Evolutionary conservation across 2,329 filamentous ascomycete species (phyloP), one percentile per base, ranked within the genome.

Genomic region (Arthrobotrys sinensis): DNA sequence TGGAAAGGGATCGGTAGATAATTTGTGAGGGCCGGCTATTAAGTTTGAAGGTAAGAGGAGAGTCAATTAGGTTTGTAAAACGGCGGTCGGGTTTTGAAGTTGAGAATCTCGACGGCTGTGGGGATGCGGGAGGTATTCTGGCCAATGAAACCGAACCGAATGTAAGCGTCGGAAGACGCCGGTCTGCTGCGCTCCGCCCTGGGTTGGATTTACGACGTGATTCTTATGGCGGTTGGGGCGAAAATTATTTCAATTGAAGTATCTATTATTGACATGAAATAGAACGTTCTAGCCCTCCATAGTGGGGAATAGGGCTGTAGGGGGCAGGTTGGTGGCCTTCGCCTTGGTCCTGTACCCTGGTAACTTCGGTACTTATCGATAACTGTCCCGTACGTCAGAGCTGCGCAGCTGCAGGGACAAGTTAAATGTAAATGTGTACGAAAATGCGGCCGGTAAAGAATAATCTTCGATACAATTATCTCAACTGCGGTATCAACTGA

Each of bases 161-260:
- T 57, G 69, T 73, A 73, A 73, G 69, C 69, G 69, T 66, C 43
- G 66, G 52, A 38, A 62, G 55, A 60, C 55, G 55, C 55, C 55
- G 55, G 34, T 60, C 53, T 48, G 19, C 19, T 48, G 45, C 45
- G 45, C 45, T 48, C 45, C 45, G 16, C 11, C 45, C 16, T 48
- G 45, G 1, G 16, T 48, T 48, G 45, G 10, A 48, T 7, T 24
- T 14, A 45, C 4, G n/a, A 6, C 5, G 40, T n/a, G 40, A n/a
- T 14, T 11, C n/a, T 12, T 45, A 45, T 45, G 8, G 19, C 45
- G 5, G 19, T 21, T 7, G 45, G 45, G 19, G 45, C 24, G 43
- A 12, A 11, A 12, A 16, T 14, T 2, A 45, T 16, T 48, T 48
- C 45, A 5, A 48, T 48, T 48, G 45, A 48, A 8, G 45, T 6